Evolutionary conservation across 2,329 filamentous ascomycete genomes (phyloP).

Genomic region (Xylaria polymorpha): DNA sequence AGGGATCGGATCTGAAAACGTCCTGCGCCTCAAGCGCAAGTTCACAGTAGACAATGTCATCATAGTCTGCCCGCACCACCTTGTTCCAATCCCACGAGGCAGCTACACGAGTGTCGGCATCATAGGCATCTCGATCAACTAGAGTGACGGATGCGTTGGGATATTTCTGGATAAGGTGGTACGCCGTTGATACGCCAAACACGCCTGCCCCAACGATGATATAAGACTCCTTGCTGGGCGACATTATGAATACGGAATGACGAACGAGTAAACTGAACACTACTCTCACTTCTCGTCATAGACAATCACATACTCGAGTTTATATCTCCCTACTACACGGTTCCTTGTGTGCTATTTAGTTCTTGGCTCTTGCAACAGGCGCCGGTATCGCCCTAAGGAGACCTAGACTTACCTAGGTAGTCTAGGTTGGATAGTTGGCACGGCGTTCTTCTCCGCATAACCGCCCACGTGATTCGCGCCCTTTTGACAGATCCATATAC

Average conservation of each 20-base stretch:
- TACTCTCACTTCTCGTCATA: neutral
- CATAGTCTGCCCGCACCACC: conserved; percentile 76
- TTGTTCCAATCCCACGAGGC: conserved; percentile 82
- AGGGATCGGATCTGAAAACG: conserved; percentile 59
- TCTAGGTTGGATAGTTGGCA: conserved; percentile 12
- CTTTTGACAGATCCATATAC: neutral
- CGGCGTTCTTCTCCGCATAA: conserved; percentile 22
- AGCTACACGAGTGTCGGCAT: conserved; percentile 60
- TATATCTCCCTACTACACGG: conserved; percentile 8
- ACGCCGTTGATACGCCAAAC: conserved; percentile 76
- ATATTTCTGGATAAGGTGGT: conserved; percentile 66
- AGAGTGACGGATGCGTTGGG: conserved; percentile 64
- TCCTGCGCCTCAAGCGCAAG: conserved; percentile 75
- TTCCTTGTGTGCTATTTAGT: neutral
- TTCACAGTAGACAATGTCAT: conserved; percentile 71
- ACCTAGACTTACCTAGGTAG: conserved; percentile 18
- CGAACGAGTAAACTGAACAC: conserved; percentile 1
- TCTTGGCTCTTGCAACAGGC: neutral
- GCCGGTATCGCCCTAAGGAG: conserved; percentile 33
- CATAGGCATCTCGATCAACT: conserved; percentile 66
- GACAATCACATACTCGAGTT: conserved; percentile 1
- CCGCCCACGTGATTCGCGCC: conserved; percentile 33
- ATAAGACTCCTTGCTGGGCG: conserved; percentile 52
- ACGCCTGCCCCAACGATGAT: conserved; percentile 74
- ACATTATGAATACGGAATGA: conserved; percentile 25